A percentile compares a stretch with the other conserved stretches of the same genome.
These are phyloP conservation scores for Metarhizium rileyi DNA, from an alignment of 2,329 filamentous ascomycete species.

Conservation along the genomic window DNA sequence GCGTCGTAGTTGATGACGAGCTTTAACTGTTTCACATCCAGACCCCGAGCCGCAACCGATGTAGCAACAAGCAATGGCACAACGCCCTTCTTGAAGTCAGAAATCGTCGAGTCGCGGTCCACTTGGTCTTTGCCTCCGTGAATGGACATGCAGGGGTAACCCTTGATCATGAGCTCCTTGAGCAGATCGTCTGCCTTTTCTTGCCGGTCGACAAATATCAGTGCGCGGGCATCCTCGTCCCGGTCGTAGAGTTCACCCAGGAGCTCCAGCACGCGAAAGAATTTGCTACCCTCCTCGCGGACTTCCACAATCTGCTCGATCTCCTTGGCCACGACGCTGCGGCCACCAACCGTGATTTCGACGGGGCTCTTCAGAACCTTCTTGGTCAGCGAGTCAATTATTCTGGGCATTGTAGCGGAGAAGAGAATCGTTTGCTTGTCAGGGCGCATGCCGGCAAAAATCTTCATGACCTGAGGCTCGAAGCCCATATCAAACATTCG, in stretches of 20 bases:
- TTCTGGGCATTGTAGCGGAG: constrained; percentile 89
- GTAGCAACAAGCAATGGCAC: constrained; percentile 89
- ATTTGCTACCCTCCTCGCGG: constrained; percentile 72
- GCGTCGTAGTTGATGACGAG: constrained; percentile 93
- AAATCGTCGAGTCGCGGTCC: constrained; percentile 84
- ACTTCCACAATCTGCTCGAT: constrained; percentile 93
- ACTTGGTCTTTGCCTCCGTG: constrained; percentile 91
- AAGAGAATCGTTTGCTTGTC: constrained; percentile 92
- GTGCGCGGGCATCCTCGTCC: constrained; percentile 79
- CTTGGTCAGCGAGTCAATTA: constrained; percentile 82
- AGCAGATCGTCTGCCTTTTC: constrained; percentile 77
- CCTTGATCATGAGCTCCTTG: constrained; percentile 70
- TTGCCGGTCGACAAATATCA: constrained; percentile 89
- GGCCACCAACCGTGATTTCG: constrained; percentile 86
- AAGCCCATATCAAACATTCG: constrained; percentile 99
- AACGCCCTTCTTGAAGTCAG: constrained; percentile 86
- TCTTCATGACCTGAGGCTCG: constrained; percentile 95
- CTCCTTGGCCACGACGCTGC: constrained; percentile 77
- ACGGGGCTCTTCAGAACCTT: constrained; percentile 80
- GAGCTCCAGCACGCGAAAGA: constrained; percentile 72
- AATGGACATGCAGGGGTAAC: constrained; percentile 86
- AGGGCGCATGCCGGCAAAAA: constrained; percentile 82
- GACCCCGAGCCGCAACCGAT: constrained; percentile 84
- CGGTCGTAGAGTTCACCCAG: constrained; percentile 77
- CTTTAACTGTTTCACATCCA: constrained; percentile 94